Conservation (phyloP, 2,329 filamentous ascomycete species). For the Fusarium metavorans region DNA sequence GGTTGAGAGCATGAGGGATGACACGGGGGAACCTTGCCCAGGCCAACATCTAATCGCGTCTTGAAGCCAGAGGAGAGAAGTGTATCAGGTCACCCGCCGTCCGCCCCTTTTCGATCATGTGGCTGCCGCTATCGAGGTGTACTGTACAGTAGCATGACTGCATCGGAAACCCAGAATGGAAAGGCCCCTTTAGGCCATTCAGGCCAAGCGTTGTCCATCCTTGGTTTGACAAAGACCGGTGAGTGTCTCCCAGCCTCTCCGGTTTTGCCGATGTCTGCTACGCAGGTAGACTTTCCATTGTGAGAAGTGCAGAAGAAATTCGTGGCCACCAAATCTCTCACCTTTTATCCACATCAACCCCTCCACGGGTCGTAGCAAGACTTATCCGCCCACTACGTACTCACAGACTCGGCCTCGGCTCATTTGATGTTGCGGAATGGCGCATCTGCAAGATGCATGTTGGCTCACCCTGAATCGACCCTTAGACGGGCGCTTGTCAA, state of each 20-base stretch:
- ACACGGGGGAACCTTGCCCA: neutral
- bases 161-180: neutral
- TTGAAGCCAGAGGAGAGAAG: neutral
- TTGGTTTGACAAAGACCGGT: neutral
- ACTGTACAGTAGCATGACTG: neutral
- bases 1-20: neutral
- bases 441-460: neutral
- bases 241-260: neutral
- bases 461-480: neutral
- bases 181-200: neutral
- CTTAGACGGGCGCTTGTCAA: neutral
- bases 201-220: neutral
- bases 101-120: neutral
- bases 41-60: neutral
- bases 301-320: neutral
- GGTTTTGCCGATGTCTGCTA: neutral
- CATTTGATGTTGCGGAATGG: neutral
- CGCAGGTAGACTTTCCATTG: neutral
- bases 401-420: neutral
- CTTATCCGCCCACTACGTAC: neutral
- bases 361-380: neutral
- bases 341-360: neutral
- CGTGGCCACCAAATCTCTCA: neutral
- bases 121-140: neutral
- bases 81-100: neutral